phyloP scores from a whole-genome alignment of 257 asterid species.

The Petunia axillaris region DNA sequence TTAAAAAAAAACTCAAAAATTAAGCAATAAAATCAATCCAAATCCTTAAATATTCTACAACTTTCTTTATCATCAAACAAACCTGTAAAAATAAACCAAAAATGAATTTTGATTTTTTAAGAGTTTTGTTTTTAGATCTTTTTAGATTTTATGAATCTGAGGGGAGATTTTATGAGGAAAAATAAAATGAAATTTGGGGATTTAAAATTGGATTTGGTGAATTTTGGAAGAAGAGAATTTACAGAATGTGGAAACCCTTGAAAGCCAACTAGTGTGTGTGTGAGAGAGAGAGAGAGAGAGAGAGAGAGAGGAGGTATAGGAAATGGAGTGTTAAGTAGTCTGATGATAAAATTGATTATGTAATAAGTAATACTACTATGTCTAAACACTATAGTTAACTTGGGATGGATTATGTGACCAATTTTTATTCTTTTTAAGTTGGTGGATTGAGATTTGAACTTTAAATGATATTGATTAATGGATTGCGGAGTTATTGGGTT shows the following conservation, averaged over 20 bases:
- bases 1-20: neutral
- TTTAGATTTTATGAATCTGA: neutral
- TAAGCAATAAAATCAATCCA: slow-evolving; percentile 33
- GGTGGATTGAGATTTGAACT: too few species aligned
- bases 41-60: slow-evolving; percentile 42
- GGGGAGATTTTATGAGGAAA: neutral
- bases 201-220: neutral
- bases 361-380: too few species aligned
- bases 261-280: neutral
- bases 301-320: neutral
- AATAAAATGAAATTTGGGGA: neutral
- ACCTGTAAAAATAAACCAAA: slow-evolving; percentile 18
- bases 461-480: too few species aligned
- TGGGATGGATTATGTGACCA: too few species aligned
- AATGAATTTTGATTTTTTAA: neutral
- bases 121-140: slow-evolving; percentile 11
- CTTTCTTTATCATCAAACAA: slow-evolving; percentile 42
- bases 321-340: neutral
- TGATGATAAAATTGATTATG: neutral
- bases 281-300: neutral
- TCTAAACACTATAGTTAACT: too few species aligned
- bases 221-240: neutral
- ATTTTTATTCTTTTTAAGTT: too few species aligned
- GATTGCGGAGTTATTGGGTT: too few species aligned
- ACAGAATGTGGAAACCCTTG: slow-evolving; percentile 20